A percentile compares a stretch with the other conserved stretches of the same genome.
Evolutionary conservation across 75 land plant species (phyloP).

Genomic region (Larix kaempferi): DNA sequence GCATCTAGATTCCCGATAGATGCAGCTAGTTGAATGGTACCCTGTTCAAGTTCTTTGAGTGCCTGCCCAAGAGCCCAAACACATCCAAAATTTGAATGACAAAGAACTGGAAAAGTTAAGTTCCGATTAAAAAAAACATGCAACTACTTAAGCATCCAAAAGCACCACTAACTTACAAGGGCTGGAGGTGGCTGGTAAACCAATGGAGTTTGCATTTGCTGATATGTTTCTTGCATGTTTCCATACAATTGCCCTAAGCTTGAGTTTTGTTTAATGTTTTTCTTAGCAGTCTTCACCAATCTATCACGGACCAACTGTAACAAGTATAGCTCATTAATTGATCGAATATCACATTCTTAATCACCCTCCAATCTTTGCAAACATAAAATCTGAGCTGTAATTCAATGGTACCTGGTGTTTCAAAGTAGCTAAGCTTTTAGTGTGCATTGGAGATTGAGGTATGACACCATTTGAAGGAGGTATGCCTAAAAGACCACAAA

Average conservation of each 20-base stretch:
- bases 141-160: background rate
- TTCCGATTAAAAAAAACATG: no score
- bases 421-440: constrained; percentile 62
- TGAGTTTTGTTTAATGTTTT: constrained; percentile 54
- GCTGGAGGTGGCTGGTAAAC: constrained; percentile 47
- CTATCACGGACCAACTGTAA: constrained; percentile 67
- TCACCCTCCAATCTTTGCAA: background rate
- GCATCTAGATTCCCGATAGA: constrained; percentile 49
- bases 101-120: no score
- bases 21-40: constrained; percentile 52
- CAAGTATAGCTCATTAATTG: background rate
- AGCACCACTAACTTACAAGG: constrained; percentile 22
- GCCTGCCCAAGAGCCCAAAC: constrained; percentile 29
- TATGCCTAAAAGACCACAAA: constrained; percentile 73
- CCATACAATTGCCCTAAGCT: constrained; percentile 68
- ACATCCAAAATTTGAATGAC: no score
- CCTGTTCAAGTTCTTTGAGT: constrained; percentile 58
- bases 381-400: background rate
- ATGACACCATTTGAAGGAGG: constrained; percentile 85
- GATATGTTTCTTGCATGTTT: constrained; percentile 82
- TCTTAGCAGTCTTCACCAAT: constrained; percentile 60
- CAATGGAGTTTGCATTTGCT: constrained; percentile 82
- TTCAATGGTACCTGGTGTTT: constrained; percentile 44
- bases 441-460: constrained; percentile 89
- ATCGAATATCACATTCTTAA: background rate